Evolutionary conservation across 345 rosid species (phyloP).

Genomic region (Eucalyptus curtisii): DNA sequence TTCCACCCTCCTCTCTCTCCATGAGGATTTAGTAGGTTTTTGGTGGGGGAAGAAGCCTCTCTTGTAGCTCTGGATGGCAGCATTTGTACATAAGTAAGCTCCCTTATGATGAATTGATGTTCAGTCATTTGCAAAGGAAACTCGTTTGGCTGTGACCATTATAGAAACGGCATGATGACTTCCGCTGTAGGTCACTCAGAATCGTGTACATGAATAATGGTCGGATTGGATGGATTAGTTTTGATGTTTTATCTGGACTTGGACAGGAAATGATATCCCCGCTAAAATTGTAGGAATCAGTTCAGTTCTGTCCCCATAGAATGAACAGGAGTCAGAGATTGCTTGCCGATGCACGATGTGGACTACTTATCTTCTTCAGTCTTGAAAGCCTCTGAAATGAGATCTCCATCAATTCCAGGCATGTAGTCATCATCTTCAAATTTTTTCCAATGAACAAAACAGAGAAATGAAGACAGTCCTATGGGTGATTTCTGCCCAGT

Average conservation of each 20-base stretch:
- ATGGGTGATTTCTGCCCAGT: background rate
- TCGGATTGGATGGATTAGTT: background rate
- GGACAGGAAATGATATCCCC: background rate
- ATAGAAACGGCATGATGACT: background rate
- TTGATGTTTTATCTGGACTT: background rate
- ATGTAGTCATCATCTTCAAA: background rate
- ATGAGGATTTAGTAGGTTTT: background rate
- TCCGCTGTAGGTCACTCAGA: background rate
- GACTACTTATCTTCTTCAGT: background rate
- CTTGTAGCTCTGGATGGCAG: background rate
- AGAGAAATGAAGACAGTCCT: background rate
- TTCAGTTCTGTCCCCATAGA: background rate
- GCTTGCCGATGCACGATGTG: background rate
- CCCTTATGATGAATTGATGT: background rate
- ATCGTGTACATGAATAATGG: background rate
- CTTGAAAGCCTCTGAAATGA: background rate
- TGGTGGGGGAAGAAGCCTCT: background rate
- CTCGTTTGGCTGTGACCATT: background rate
- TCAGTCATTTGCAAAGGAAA: background rate
- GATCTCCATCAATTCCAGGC: background rate
- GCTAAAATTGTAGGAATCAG: background rate
- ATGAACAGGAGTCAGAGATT: background rate
- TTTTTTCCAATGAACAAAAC: background rate
- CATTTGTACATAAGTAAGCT: background rate
- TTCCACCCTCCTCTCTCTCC: background rate